Evolutionary conservation across 31 red algal genomes (phyloP).

Genomic region (Odonthalia washingtoniensis): DNA sequence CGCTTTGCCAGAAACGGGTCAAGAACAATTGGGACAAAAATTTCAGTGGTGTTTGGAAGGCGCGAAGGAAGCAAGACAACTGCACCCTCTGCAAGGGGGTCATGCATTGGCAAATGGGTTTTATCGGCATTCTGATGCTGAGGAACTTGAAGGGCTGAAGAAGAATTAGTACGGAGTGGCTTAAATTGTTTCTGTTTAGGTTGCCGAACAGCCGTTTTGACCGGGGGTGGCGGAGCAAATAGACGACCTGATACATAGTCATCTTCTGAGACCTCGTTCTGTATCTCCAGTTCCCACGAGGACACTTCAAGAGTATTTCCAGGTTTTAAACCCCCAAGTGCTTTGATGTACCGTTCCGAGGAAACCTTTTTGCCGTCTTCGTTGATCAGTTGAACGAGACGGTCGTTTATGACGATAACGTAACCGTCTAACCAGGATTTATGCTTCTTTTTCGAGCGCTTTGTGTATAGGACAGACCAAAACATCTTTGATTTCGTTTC

Average conservation of each 20-base stretch:
- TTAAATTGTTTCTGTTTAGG: slow-evolving; percentile 55
- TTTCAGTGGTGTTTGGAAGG: background rate
- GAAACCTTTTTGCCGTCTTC: slow-evolving; percentile 75
- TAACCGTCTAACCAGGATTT: slow-evolving; percentile 85
- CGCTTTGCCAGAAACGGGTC: slow-evolving; percentile 77
- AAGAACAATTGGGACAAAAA: slow-evolving; percentile 65
- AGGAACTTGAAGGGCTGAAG: background rate
- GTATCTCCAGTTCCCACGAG: slow-evolving; percentile 74
- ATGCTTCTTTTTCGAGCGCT: slow-evolving; percentile 78
- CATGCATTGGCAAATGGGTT: slow-evolving; percentile 48
- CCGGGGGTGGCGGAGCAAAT: slow-evolving; percentile 35
- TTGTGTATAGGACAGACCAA: slow-evolving; percentile 79
- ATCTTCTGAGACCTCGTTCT: slow-evolving; percentile 58
- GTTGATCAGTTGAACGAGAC: slow-evolving; percentile 59
- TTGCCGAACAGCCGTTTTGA: background rate
- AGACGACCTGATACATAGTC: slow-evolving; percentile 81
- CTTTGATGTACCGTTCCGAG: slow-evolving; percentile 42
- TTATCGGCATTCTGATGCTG: background rate
- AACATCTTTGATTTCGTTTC: slow-evolving; percentile 21
- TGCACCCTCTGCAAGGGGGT: slow-evolving; percentile 61
- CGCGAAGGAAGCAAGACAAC: slow-evolving; percentile 44
- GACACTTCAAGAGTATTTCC: slow-evolving; percentile 83
- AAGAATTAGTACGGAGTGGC: slow-evolving; percentile 44
- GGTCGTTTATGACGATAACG: slow-evolving; percentile 71
- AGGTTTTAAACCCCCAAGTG: slow-evolving; percentile 71